A percentile compares a stretch with the other conserved stretches of the same genome.
These are phyloP conservation scores for Stephania japonica DNA, from an alignment of 164 flowering plant species.

Conservation along the genomic window DNA sequence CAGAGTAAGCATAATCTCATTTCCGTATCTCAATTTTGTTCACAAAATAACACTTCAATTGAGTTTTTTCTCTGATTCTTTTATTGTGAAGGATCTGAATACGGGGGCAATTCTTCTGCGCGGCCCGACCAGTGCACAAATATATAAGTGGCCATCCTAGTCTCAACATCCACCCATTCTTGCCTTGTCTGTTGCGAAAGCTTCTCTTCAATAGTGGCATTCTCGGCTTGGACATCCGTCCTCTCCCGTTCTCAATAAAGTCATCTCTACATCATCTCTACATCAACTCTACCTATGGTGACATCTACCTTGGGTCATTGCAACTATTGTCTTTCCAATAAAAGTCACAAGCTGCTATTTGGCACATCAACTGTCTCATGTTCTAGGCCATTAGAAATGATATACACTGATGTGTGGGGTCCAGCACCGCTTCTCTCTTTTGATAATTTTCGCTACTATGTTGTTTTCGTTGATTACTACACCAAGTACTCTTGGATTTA, in stretches of 20 bases:
- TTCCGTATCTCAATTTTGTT: background rate
- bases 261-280: background rate
- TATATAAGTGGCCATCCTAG: background rate
- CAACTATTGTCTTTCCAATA: background rate
- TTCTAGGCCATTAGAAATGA: background rate
- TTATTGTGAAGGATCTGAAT: conserved; percentile 12
- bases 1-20: background rate
- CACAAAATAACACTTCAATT: conserved; percentile 1
- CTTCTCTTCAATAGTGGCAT: background rate
- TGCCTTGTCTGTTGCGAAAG: background rate
- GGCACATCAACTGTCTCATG: background rate
- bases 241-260: background rate
- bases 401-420: background rate
- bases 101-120: background rate
- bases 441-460: background rate
- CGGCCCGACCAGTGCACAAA: background rate
- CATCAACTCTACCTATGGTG: background rate
- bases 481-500: background rate
- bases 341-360: background rate
- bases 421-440: background rate
- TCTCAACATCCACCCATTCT: background rate
- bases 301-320: background rate
- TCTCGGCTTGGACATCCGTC: conserved; percentile 13
- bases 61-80: conserved; percentile 8
- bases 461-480: background rate